Percentiles rank a stretch among this genome's conserved stretches.
These are phyloP conservation scores for Zasmidium citrigriseum DNA, from an alignment of 2,329 filamentous ascomycete species.

Conservation along the genomic window DNA sequence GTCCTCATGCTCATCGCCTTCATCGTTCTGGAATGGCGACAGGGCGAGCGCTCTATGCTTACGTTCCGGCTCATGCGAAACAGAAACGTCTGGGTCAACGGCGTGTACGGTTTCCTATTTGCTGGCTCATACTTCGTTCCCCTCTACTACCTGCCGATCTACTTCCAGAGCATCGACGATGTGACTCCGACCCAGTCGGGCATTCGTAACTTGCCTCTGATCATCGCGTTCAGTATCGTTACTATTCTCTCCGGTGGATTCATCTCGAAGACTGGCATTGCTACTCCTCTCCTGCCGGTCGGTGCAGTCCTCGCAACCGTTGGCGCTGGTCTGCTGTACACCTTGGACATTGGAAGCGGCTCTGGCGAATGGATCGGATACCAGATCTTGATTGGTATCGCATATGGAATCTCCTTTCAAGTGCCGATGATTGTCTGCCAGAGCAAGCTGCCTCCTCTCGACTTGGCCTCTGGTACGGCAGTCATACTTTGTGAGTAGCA, in stretches of 20 bases:
- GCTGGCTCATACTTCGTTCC: background rate
- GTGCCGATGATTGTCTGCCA: slow-evolving; percentile 41
- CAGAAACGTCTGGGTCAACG: slow-evolving; percentile 35
- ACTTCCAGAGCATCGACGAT: slow-evolving; percentile 44
- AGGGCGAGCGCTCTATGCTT: slow-evolving; percentile 40
- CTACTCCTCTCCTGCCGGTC: background rate
- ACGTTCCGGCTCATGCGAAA: slow-evolving; percentile 37
- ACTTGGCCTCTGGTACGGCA: slow-evolving; percentile 39
- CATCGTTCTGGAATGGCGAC: slow-evolving; percentile 38
- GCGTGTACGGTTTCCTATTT: background rate
- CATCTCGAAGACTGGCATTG: background rate
- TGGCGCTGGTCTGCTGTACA: slow-evolving; percentile 25
- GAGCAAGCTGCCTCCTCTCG: slow-evolving; percentile 30
- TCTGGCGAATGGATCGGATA: slow-evolving; percentile 56
- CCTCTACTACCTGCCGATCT: slow-evolving; percentile 40
- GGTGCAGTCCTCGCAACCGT: slow-evolving; percentile 16
- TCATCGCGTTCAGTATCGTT: slow-evolving; percentile 27
- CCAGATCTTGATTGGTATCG: slow-evolving; percentile 52
- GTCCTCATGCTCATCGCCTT: slow-evolving; percentile 35
- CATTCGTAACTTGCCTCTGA: slow-evolving; percentile 41
- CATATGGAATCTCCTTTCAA: slow-evolving; percentile 46
- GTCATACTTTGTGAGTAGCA: slow-evolving; percentile 27
- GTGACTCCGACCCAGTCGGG: slow-evolving; percentile 41
- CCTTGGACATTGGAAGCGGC: slow-evolving; percentile 42
- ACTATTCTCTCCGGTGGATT: slow-evolving; percentile 9